Base-by-base conservation (phyloP, 805 yeast species). In the Metschnikowia kofuensis region DNA sequence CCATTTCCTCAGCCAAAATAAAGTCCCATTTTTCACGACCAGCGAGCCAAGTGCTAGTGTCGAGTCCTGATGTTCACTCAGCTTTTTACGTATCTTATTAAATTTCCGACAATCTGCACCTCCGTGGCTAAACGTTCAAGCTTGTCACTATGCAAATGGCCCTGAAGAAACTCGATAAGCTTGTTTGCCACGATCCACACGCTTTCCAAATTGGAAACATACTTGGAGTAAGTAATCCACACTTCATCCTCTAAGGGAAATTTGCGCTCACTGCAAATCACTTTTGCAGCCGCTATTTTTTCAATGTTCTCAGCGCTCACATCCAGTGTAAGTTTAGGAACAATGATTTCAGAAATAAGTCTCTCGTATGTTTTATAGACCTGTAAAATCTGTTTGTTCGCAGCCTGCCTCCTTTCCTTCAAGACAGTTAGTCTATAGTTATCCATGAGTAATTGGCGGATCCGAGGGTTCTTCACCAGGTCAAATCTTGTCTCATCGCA, bases 251-350 rank as follows among this genome's bases (percentile, higher is more conserved):
- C 51, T 10, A 43, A 30, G 2, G 48, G 54, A 8, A 38, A 42
- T 14, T 28, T 50, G 29, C 30, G 49, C 35, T 27, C 45, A 15
- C 26, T 11, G 13, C 35, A 40, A 1, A 11, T 28, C 14, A 13
- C 30, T 27, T 16, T 46, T 16, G 30, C 44, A 7, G 47, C 45
- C 13, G 39, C 26, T 4, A 48, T 40, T 11, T 31, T 15, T 16
- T 32, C 40, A 3, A 47, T 38, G 34, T 50, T 51, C 15, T 44
- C 48, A 14, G 14, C 26, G 15, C 45, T 45, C 26, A 54, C 44
- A 30, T 66, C 68, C 15, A 45, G 40, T 13, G 71, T 51, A 21
- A 71, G 54, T 29, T 51, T 46, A 1, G 75, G 76, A 9, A 69
- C 40, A 9, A 71, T 50, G 16, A 56, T 57, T 12, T 53, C 57